These are phyloP conservation scores for Misopates orontium DNA, from an alignment of 257 asterid species.

Conservation along the genomic window DNA sequence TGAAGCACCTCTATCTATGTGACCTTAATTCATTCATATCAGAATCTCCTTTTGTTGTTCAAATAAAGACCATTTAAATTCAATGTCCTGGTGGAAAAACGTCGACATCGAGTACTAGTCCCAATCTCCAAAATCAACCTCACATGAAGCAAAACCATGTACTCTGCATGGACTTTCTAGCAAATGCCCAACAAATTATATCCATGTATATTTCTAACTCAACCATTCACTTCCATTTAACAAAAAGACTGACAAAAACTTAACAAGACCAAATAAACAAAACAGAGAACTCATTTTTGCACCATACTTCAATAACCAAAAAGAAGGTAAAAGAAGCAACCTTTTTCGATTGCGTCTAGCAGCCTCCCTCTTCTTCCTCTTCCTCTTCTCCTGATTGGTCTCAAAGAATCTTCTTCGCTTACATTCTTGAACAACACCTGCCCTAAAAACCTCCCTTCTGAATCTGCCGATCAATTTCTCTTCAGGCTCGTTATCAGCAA, in stretches of 20 bases:
- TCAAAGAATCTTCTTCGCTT: slow-evolving; percentile 56
- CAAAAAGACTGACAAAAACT: too few species aligned
- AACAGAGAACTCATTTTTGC: too few species aligned
- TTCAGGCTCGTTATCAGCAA: slow-evolving; percentile 44
- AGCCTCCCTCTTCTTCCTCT: slow-evolving; percentile 56
- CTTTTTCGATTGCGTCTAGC: slow-evolving; percentile 53
- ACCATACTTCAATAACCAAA: neutral
- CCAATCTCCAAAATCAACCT: too few species aligned
- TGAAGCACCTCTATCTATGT: too few species aligned
- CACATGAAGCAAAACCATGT: too few species aligned
- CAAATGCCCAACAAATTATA: neutral
- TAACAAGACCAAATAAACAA: too few species aligned
- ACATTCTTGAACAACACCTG: slow-evolving; percentile 50
- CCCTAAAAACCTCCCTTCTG: slow-evolving; percentile 44
- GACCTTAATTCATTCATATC: too few species aligned
- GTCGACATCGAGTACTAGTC: too few species aligned
- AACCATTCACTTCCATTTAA: neutral
- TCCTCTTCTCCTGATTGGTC: slow-evolving; percentile 44
- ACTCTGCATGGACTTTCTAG: neutral
- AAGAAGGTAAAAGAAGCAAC: slow-evolving; percentile 16
- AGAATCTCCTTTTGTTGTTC: too few species aligned
- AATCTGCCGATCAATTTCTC: slow-evolving; percentile 48
- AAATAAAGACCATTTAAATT: too few species aligned
- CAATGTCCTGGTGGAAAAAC: too few species aligned
- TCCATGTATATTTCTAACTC: neutral